Conservation (phyloP, 1,284 basidiomycete genomes). For the Erythrobasidium hasegawianum region DNA sequence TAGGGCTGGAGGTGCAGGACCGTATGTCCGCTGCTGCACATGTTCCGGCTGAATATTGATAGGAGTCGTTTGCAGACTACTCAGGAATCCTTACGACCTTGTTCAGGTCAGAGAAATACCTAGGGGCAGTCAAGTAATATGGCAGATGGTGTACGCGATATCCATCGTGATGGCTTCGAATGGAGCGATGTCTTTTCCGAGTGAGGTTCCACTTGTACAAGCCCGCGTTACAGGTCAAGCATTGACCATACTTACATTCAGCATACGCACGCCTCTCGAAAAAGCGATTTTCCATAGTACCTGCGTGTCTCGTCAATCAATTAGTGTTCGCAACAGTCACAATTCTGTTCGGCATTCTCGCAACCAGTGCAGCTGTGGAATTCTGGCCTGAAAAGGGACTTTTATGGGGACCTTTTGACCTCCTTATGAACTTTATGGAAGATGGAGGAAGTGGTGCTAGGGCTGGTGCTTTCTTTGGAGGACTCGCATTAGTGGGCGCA, state of each 20-base stretch:
- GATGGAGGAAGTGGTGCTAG: slow-evolving; percentile 46
- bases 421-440: slow-evolving; percentile 47
- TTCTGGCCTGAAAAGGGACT: slow-evolving; percentile 47
- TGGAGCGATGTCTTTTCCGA: slow-evolving; percentile 48
- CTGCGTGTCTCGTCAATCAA: neutral
- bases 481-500: slow-evolving; percentile 47
- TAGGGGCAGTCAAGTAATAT: slow-evolving; percentile 46
- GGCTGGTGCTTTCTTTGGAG: slow-evolving; percentile 51
- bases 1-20: slow-evolving; percentile 48
- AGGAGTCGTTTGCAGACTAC: slow-evolving; percentile 1
- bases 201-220: slow-evolving; percentile 33
- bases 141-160: slow-evolving; percentile 49
- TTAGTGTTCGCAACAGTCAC: neutral
- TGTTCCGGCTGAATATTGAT: neutral
- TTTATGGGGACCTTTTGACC: slow-evolving; percentile 49
- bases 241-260: neutral
- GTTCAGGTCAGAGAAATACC: slow-evolving; percentile 30
- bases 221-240: neutral
- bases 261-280: slow-evolving; percentile 9
- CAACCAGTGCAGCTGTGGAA: slow-evolving; percentile 47
- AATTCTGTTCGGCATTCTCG: slow-evolving; percentile 47
- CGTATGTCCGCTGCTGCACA: slow-evolving; percentile 40
- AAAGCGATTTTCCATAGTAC: neutral
- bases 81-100: slow-evolving; percentile 8
- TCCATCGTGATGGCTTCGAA: slow-evolving; percentile 41